Evolutionary conservation across 2,329 filamentous ascomycete species (phyloP), one percentile per base, ranked within the genome.

Genomic region (Nigrospora osmanthi): DNA sequence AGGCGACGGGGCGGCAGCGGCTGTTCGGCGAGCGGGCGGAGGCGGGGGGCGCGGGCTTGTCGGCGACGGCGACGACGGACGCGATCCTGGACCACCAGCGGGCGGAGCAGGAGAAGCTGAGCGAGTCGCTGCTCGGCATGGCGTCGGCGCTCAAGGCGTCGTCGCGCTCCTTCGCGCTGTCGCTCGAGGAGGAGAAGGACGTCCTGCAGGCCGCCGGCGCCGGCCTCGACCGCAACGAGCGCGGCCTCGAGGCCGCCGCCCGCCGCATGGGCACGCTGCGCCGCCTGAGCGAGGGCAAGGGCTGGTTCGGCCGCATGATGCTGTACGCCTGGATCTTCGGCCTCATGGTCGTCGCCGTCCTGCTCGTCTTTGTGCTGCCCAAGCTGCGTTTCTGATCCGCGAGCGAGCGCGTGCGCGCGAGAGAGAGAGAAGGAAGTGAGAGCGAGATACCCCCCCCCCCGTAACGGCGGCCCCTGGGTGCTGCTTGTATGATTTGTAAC

Each of bases 361-460:
- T 94, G 60, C 65, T 96, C 52, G 90, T 96, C 12, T 91, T 91
- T 69, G 75, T 91, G 42, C 70, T 89, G 60, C 91, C 91, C 0
- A 97, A 96, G 71, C 66, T 96, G 61, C 76, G 91, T 57, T 93
- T 95, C 58, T 95, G 38, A 42, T n/a, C n/a, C n/a, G n/a, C n/a
- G n/a, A n/a, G n/a, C n/a, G n/a, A n/a, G n/a, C n/a, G n/a, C n/a
- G n/a, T n/a, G n/a, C n/a, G n/a, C n/a, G n/a, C n/a, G n/a, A n/a
- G n/a, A n/a, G n/a, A n/a, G n/a, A n/a, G n/a, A n/a, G 16, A 17
- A 9, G 31, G 11, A 11, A 17, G 38, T 32, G 28, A 38, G 38
- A 15, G 14, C 2, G 23, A 10, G 23, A 28, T 28, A 28, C 23
- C 23, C n/a, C n/a, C n/a, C n/a, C n/a, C n/a, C n/a, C 23, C 4